phyloP scores from a whole-genome alignment of 495 filamentous ascomycete species.

The Haplographium delicatum region DNA sequence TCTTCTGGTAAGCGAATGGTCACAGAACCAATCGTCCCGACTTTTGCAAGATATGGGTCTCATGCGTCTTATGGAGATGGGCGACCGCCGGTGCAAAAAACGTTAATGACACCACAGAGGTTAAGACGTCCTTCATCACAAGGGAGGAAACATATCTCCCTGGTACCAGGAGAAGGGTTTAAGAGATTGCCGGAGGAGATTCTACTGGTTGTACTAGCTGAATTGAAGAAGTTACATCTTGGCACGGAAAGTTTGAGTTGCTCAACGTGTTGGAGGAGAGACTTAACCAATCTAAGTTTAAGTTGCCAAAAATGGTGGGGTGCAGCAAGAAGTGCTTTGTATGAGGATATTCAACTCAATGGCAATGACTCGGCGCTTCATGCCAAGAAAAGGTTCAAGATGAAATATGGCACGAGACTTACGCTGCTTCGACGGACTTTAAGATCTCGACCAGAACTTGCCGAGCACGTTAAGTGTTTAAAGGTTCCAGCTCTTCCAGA shows the following conservation, averaged over 20 bases:
- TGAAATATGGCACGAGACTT: constrained; percentile 62
- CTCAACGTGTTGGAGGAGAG: constrained; percentile 72
- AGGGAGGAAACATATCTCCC: constrained; percentile 4
- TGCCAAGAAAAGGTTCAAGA: constrained; percentile 61
- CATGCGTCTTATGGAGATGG: constrained; percentile 6
- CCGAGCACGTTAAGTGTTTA: constrained; percentile 66
- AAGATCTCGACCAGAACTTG: constrained; percentile 61
- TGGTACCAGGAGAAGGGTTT: constrained; percentile 41
- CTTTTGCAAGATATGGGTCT: constrained; percentile 9
- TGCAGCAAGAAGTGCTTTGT: constrained; percentile 60
- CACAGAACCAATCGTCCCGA: constrained; percentile 13
- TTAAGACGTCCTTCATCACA: background rate
- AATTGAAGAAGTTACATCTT: constrained; percentile 43
- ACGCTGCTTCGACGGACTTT: constrained; percentile 74
- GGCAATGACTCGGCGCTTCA: constrained; percentile 59
- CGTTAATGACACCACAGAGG: constrained; percentile 11
- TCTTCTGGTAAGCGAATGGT: background rate
- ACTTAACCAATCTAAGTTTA: constrained; percentile 61
- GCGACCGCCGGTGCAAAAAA: constrained; percentile 5
- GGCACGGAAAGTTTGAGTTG: constrained; percentile 45
- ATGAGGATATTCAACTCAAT: constrained; percentile 60
- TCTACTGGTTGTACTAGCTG: constrained; percentile 45
- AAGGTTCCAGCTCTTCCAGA: constrained; percentile 63
- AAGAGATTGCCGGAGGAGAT: constrained; percentile 53
- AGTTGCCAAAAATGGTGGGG: constrained; percentile 64